Base-by-base conservation (phyloP, 2,329 filamentous ascomycete genomes). In the Pseudogymnoascus sp. region DNA sequence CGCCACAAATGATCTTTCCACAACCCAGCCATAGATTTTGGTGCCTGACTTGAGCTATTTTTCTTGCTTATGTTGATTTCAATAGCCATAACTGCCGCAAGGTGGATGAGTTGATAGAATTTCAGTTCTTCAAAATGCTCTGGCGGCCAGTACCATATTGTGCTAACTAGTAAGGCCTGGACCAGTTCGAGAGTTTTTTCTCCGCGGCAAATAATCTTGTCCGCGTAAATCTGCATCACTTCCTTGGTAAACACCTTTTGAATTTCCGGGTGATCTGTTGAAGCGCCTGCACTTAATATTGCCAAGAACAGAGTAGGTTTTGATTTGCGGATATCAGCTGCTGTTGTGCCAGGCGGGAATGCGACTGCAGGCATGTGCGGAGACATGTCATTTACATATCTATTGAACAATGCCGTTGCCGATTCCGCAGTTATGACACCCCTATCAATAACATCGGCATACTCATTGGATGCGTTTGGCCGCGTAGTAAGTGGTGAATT, bases 291-390 rank as follows among this genome's bases (percentile, higher is more conserved):
- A 65, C 68, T 69, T 74, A 92, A 83, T 68, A 91, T 78, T 31
- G 88, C 80, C n/a, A 90, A 78, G 69, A 91, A 91, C 7, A 92
- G 77, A 2, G 83, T 79, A 1, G 89, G 89, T 69, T 83, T 86
- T 1, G 78, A 74, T 65, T 77, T 76, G 58, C 86, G 81, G 60
- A 89, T 73, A 62, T 86, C 81, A 9, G 78, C 76, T 4, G 79
- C 81, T 2, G 82, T 82, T 48, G 78, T 81, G 42, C 76, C 77
- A 0, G 78, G 70, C 1, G 83, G 78, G 63, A 89, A 85, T 27
- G 87, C 77, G 15, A 89, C 83, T 1, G 81, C 81, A 0, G 86
- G 86, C 60, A 88, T 78, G 65, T 88, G 85, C 2, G 76, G 77
- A 15, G 79, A 77, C 81, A 89, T 87, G 55, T 80, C 76, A 12